A percentile compares a stretch with the other conserved stretches of the same genome.
Conservation (phyloP, 1,284 basidiomycete genomes). For the Rhizopogon parksii region DNA sequence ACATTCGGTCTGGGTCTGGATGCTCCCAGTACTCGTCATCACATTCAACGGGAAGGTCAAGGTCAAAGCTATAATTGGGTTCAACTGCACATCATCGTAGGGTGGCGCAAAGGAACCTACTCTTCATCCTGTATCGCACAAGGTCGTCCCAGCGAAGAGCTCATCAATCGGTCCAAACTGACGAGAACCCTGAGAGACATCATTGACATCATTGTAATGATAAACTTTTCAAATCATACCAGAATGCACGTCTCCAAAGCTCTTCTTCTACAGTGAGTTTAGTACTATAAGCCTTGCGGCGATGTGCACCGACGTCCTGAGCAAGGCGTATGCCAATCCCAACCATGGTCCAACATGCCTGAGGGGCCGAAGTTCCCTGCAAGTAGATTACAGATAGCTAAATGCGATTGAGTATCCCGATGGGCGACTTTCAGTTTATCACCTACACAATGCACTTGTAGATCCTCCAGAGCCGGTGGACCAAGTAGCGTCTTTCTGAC, state of each 20-base stretch:
- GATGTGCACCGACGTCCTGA: conserved; percentile 63
- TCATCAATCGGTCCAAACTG: conserved; percentile 56
- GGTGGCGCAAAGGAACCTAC: conserved; percentile 34
- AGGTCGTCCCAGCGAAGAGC: conserved; percentile 70
- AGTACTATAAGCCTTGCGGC: conserved; percentile 37
- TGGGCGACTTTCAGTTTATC: background rate
- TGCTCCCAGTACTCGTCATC: conserved; percentile 75
- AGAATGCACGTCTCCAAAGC: conserved; percentile 75
- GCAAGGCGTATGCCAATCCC: conserved; percentile 67
- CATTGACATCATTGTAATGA: background rate
- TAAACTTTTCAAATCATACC: conserved; percentile 36
- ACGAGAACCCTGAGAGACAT: conserved; percentile 50
- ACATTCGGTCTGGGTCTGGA: conserved; percentile 42
- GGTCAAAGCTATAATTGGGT: conserved; percentile 50
- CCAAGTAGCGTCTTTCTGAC: conserved; percentile 41
- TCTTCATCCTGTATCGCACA: conserved; percentile 83
- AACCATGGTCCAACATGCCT: conserved; percentile 66
- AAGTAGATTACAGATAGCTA: conserved; percentile 43
- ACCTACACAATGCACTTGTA: conserved; percentile 50
- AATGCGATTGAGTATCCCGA: background rate
- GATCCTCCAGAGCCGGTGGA: conserved; percentile 49
- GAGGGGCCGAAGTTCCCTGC: conserved; percentile 58
- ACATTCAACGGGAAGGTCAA: conserved; percentile 64
- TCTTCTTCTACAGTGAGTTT: conserved; percentile 50
- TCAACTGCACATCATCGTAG: background rate